Percentiles rank a stretch among this genome's conserved stretches.
These are phyloP conservation scores for Neospermospora avenae DNA, from an alignment of 2,329 filamentous ascomycete genomes.

Conservation along the genomic window DNA sequence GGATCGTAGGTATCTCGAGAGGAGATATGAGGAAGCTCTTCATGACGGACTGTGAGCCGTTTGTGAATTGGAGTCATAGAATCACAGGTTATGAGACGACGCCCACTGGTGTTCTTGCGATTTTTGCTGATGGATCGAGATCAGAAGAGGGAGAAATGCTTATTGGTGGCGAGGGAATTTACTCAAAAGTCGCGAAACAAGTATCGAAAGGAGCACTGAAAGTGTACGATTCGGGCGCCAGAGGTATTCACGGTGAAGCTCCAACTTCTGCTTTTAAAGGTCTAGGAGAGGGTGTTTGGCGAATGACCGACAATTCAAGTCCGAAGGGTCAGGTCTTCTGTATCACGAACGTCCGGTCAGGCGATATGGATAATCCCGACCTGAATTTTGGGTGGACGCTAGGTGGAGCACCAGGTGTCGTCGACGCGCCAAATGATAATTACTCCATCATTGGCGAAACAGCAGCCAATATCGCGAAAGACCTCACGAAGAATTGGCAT, in stretches of 20 bases:
- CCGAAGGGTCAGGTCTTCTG: conserved; percentile 47
- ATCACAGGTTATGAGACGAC: conserved; percentile 59
- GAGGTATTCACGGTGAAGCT: conserved; percentile 64
- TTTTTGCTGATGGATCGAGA: conserved; percentile 58
- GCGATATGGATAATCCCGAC: conserved; percentile 55
- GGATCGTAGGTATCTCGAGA: conserved; percentile 58
- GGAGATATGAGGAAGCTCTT: conserved; percentile 62
- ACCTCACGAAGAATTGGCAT: conserved; percentile 53
- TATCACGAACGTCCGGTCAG: conserved; percentile 62
- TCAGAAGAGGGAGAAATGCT: conserved; percentile 57
- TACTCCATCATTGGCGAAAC: conserved; percentile 53
- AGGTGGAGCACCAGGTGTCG: conserved; percentile 53
- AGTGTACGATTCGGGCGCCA: conserved; percentile 59
- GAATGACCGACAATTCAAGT: conserved; percentile 47
- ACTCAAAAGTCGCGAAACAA: conserved; percentile 58
- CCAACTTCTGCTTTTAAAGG: conserved; percentile 58
- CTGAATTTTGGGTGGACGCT: conserved; percentile 63
- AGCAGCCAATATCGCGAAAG: conserved; percentile 56
- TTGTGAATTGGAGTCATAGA: conserved; percentile 52
- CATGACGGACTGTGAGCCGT: conserved; percentile 51
- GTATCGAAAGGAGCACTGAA: conserved; percentile 55
- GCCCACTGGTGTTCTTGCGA: conserved; percentile 48
- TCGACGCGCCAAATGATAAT: conserved; percentile 57
- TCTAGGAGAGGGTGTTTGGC: conserved; percentile 61
- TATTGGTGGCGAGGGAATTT: conserved; percentile 60